Percentiles rank a stretch among this genome's conserved stretches.
These are phyloP conservation scores for Neofusicoccum umdonicola DNA, from an alignment of 2,329 filamentous ascomycete genomes.

Conservation along the genomic window DNA sequence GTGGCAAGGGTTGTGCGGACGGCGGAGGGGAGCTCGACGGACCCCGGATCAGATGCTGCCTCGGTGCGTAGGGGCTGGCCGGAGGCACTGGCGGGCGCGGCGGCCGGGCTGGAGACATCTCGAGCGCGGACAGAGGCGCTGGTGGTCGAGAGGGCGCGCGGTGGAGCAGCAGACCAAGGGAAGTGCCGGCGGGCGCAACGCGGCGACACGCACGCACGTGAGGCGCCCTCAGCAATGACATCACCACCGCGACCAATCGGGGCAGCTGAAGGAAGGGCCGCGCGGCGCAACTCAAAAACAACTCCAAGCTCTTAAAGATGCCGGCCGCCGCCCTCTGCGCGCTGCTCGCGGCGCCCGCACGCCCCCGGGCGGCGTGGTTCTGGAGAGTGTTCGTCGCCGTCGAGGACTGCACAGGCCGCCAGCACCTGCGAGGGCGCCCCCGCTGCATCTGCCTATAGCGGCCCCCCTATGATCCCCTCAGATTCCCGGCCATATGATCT, in stretches of 20 bases:
- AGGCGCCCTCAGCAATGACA: not conserved
- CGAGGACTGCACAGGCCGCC: not conserved
- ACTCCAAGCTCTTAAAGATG: not conserved
- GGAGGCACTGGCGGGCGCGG: not conserved
- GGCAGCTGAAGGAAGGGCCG: slow-evolving; percentile 1
- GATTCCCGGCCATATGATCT: not conserved
- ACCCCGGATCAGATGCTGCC: not conserved
- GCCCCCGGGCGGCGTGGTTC: not conserved
- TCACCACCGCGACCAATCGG: not conserved
- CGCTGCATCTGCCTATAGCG: not conserved
- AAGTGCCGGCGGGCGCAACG: not conserved
- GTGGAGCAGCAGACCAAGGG: not conserved
- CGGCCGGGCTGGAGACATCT: not conserved
- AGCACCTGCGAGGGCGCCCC: not conserved
- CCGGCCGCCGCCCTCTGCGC: not conserved
- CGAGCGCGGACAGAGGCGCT: not conserved
- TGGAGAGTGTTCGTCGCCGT: not conserved
- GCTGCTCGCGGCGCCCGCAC: not conserved
- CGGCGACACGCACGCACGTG: not conserved
- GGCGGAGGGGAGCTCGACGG: slow-evolving; percentile 10
- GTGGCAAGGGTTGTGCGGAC: slow-evolving; percentile 16
- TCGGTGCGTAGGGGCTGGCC: not conserved
- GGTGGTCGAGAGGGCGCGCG: not conserved
- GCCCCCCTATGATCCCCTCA: not conserved
- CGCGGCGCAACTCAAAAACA: slow-evolving; percentile 1